Percentiles rank a stretch among this genome's conserved stretches.
Evolutionary conservation across 2,329 filamentous ascomycete genomes (phyloP).

Genomic region (Alternaria arbusti): DNA sequence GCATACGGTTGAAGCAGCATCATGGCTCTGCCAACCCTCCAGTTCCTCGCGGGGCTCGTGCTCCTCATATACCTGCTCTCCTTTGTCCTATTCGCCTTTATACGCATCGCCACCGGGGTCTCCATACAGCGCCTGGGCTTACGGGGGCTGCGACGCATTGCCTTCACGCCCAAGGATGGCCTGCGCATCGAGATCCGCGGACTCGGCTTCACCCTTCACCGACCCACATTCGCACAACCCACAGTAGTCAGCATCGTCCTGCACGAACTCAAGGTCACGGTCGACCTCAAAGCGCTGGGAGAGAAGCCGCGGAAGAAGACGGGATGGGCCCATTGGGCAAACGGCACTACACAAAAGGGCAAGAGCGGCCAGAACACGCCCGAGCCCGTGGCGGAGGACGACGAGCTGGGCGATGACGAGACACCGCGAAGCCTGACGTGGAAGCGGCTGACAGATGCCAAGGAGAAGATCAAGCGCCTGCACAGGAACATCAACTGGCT

Average conservation of each 20-base stretch:
- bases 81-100: conserved; percentile 90
- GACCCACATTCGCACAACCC: conserved; percentile 94
- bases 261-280: conserved; percentile 81
- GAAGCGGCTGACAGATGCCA: conserved; percentile 77
- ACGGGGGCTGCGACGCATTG: conserved; percentile 86
- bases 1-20: conserved; percentile 29
- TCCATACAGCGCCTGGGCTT: conserved; percentile 97
- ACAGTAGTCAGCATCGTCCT: conserved; percentile 94
- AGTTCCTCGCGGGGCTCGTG: conserved; percentile 84
- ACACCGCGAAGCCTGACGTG: conserved; percentile 73
- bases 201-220: conserved; percentile 84
- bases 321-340: conserved; percentile 41
- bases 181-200: conserved; percentile 88
- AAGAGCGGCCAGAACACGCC: conserved; percentile 27
- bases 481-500: conserved; percentile 90
- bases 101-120: conserved; percentile 90
- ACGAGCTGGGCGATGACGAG: conserved; percentile 43
- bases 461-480: conserved; percentile 84
- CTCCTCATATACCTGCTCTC: conserved; percentile 88
- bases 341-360: conserved; percentile 32
- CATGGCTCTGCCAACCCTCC: conserved; percentile 56
- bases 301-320: conserved; percentile 42
- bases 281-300: conserved; percentile 74
- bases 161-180: conserved; percentile 88
- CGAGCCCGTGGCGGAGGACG: conserved; percentile 22